Evolutionary conservation across 164 flowering plant species (phyloP).

Genomic region (Protea cynaroides): DNA sequence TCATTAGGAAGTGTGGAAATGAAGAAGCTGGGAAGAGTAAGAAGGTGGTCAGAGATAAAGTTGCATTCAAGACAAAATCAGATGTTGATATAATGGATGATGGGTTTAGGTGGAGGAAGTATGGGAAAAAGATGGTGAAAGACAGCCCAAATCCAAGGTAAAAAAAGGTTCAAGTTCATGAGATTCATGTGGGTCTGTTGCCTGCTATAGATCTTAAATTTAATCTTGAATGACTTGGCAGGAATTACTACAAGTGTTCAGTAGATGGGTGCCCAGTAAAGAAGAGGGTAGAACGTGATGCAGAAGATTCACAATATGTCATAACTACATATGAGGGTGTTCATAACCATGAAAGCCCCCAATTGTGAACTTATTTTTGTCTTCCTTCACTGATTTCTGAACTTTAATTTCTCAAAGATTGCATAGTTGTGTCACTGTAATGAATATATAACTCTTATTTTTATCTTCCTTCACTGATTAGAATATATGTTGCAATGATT

Average conservation of each 20-base stretch:
- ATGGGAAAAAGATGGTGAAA: conserved; percentile 62
- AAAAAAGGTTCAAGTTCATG: neutral
- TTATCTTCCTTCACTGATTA: too few species aligned
- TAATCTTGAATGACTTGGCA: conserved; percentile 16
- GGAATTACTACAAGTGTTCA: conserved; percentile 53
- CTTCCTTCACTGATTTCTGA: too few species aligned
- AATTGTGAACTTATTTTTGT: neutral
- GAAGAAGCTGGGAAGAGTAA: conserved; percentile 8
- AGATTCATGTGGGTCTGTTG: neutral
- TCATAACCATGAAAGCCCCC: conserved; percentile 38
- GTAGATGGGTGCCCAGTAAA: conserved; percentile 50
- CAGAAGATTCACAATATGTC: conserved; percentile 37
- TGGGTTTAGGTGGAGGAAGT: conserved; percentile 60
- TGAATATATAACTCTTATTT: too few species aligned
- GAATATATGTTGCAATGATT: too few species aligned
- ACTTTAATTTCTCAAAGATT: too few species aligned
- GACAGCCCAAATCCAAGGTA: conserved; percentile 59
- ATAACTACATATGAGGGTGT: conserved; percentile 54
- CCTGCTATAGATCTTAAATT: too few species aligned
- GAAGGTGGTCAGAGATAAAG: conserved; percentile 24
- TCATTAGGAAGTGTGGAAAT: conserved; percentile 10
- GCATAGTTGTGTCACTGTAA: too few species aligned
- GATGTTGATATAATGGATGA: conserved; percentile 46
- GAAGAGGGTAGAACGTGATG: conserved; percentile 59
- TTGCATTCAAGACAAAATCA: conserved; percentile 45